Percentiles rank a stretch among this genome's conserved stretches.
Evolutionary conservation across 768 basidiomycete genomes (phyloP).

Genomic region (Mycena vitilis): DNA sequence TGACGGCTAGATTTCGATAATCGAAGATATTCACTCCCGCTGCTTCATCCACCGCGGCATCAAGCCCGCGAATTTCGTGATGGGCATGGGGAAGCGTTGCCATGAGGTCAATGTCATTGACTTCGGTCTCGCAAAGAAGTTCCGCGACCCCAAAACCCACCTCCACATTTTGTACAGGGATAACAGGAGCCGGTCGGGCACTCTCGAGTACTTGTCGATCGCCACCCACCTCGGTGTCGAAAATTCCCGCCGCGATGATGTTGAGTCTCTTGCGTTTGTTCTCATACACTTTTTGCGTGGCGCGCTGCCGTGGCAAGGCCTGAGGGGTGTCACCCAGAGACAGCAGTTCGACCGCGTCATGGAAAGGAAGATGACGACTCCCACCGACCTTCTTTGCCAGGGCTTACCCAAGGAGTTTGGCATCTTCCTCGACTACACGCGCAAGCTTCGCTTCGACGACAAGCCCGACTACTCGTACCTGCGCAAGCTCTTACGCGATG

Average conservation of each 20-base stretch:
- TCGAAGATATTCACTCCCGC: neutral
- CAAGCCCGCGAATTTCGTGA: neutral
- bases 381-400: neutral
- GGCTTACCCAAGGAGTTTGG: neutral
- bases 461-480: neutral
- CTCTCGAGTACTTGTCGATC: neutral
- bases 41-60: too few species aligned
- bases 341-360: neutral
- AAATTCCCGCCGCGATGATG: neutral
- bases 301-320: neutral
- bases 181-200: neutral
- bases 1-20: neutral
- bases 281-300: neutral
- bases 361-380: neutral
- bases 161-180: neutral
- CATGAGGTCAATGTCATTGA: neutral
- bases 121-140: neutral
- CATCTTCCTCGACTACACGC: neutral
- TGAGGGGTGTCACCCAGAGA: neutral
- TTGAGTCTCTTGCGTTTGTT: neutral
- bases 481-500: neutral
- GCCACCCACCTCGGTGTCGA: neutral
- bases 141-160: neutral
- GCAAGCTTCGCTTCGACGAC: neutral
- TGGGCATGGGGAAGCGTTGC: neutral